Evolutionary conservation across 345 rosid genomes (phyloP).

Genomic region (Eucalyptus rudis): DNA sequence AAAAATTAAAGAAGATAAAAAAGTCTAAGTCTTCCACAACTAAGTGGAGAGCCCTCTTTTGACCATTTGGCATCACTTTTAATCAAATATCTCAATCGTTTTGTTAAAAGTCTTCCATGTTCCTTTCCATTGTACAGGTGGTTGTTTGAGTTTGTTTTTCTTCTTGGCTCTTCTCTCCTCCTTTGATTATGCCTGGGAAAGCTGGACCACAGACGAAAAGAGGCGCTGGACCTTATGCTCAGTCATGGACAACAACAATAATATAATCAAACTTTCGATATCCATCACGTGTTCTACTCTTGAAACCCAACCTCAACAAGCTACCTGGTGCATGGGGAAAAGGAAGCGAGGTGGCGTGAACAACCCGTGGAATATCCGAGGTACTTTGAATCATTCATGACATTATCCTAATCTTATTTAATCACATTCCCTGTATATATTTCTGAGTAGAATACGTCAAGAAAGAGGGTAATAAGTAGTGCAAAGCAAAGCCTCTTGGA

Average conservation of each 20-base stretch:
- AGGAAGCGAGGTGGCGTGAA: constrained; percentile 1
- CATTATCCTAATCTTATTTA: constrained; percentile 5
- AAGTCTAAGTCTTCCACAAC: background rate
- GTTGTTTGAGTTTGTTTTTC: background rate
- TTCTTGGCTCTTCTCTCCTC: background rate
- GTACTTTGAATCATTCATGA: constrained; percentile 33
- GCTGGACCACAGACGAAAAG: background rate
- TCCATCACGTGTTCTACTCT: constrained; percentile 15
- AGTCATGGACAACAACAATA: background rate
- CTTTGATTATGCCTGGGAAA: background rate
- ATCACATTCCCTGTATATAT: background rate
- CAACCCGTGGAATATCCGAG: constrained; percentile 11
- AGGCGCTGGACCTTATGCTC: background rate
- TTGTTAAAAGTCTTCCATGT: background rate
- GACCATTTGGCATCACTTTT: constrained; percentile 4
- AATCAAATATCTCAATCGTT: background rate
- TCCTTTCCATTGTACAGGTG: background rate
- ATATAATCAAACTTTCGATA: background rate
- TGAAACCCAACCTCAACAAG: constrained; percentile 60
- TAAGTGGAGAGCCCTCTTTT: constrained; percentile 7
- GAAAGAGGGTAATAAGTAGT: background rate
- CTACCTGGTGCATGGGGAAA: constrained; percentile 30
- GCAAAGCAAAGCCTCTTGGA: constrained; percentile 16
- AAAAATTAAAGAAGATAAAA: background rate
- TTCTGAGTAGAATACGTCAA: background rate